Evolutionary conservation across 495 filamentous ascomycete species (phyloP), one percentile per base, ranked within the genome.

Genomic region (Aspergillus sclerotioniger): DNA sequence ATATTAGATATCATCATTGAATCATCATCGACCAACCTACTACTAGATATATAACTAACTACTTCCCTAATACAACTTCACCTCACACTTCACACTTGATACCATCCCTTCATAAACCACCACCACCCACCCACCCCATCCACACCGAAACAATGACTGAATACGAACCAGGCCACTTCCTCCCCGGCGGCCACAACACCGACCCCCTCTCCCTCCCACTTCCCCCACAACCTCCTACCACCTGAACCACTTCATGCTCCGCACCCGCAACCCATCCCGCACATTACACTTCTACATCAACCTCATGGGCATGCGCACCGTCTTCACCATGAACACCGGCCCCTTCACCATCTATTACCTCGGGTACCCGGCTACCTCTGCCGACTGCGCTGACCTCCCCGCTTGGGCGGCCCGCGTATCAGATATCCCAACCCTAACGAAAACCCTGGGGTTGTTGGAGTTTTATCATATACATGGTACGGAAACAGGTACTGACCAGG

Each of bases 301-400:
- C 45, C 69, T 78, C 12, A 68, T 82, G 47, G 79, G 79, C 52
- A 76, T 82, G 71, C 77, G 76, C 19, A 66, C 74, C 10, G 62
- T 80, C 43, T 82, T 77, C 64, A 76, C 72, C 13, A 71, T 76
- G 68, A 76, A 76, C 60, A 67, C 72, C 21, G 74, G 74, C 15
- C 74, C 74, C 25, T 74, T 72, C 62, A 75, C 72, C 28, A 68
- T 76, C 61, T 76, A 75, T 59, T 76, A 75, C 54, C 68, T 76
- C n/a, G 74, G 72, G 13, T 68, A 75, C 53, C 74, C 74, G 8
- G 64, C 67, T 13, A 63, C 66, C 10, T 41, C 57, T 5, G 59
- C 58, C 3, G 43, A 62, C 25, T 51, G 56, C 29, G 62, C 65
- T 0, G 63, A 71, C 28, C 53, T 68, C 21, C 39, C 55, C 8